These are phyloP conservation scores for Pontederia paniculata DNA, from an alignment of 176 grass and related monocot species.

Conservation along the genomic window DNA sequence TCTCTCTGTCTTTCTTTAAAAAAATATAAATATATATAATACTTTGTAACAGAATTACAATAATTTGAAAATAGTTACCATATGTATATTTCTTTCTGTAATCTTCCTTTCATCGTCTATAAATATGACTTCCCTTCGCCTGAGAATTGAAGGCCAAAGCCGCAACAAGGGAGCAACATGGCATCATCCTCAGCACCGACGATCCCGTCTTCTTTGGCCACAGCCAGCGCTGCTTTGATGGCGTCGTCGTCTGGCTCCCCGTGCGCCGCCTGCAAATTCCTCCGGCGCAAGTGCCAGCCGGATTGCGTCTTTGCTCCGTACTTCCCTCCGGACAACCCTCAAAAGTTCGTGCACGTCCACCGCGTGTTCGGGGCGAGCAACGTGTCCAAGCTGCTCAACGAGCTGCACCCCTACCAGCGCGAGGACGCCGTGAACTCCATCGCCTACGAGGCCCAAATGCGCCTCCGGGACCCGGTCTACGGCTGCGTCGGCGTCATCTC, in stretches of 20 bases:
- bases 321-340: conserved; percentile 94
- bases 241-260: conserved; percentile 59
- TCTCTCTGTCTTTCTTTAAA: no score
- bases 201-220: conserved; percentile 17
- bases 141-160: not conserved
- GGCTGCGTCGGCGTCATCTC: conserved; percentile 94
- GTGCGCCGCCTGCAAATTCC: conserved; percentile 97
- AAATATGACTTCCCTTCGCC: not conserved
- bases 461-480: conserved; percentile 91
- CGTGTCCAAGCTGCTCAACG: conserved; percentile 91
- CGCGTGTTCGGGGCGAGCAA: conserved; percentile 97
- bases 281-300: conserved; percentile 90
- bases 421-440: conserved; percentile 98
- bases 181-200: conserved; percentile 1
- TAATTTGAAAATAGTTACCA: no score
- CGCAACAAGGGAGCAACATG: not conserved
- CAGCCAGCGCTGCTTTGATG: conserved; percentile 12
- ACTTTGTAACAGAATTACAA: no score
- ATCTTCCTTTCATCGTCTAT: not conserved
- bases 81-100: no score
- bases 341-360: conserved; percentile 98
- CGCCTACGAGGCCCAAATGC: conserved; percentile 97
- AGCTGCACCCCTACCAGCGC: conserved; percentile 84
- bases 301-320: conserved; percentile 99
- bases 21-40: no score